phyloP scores from a whole-genome alignment of 495 filamentous ascomycete species.

The Bryoglossum gracile region DNA sequence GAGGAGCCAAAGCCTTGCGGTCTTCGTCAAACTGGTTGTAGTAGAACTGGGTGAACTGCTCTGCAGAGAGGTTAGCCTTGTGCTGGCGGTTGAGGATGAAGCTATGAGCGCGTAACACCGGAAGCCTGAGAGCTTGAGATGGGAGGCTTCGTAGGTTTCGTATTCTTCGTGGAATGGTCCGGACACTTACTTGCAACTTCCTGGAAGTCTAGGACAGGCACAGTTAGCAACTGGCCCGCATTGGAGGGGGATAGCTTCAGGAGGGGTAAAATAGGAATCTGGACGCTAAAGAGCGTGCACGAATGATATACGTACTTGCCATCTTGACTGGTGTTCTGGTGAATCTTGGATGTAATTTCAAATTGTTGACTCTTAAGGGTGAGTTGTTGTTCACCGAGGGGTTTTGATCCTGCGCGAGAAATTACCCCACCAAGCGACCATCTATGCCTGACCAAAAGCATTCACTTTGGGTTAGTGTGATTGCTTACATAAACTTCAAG shows the following conservation, averaged over 20 bases:
- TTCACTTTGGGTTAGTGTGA: no score
- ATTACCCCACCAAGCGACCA: no score
- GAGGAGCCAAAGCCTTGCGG: slow-evolving; percentile 50
- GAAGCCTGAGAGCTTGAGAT: no score
- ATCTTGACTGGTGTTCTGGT: slow-evolving; percentile 10
- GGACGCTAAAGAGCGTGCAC: not conserved
- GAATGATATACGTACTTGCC: slow-evolving; percentile 17
- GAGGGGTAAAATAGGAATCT: not conserved
- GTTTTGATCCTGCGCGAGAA: no score
- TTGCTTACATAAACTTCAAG: no score
- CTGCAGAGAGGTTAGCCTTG: no score
- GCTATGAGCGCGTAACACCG: no score
- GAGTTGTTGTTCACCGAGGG: no score
- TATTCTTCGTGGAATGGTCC: not conserved
- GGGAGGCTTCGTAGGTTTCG: no score
- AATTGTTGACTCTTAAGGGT: no score
- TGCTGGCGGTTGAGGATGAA: no score
- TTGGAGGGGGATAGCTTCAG: not conserved
- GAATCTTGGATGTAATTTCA: not conserved
- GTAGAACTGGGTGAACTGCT: slow-evolving; percentile 80
- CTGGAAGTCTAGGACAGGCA: slow-evolving; percentile 38
- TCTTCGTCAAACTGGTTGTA: slow-evolving; percentile 74
- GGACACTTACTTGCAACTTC: slow-evolving; percentile 47
- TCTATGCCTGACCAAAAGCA: no score
- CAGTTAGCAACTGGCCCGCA: slow-evolving; percentile 9